phyloP scores from a whole-genome alignment of 2,329 filamentous ascomycete species.

The Colletotrichum paranaense region DNA sequence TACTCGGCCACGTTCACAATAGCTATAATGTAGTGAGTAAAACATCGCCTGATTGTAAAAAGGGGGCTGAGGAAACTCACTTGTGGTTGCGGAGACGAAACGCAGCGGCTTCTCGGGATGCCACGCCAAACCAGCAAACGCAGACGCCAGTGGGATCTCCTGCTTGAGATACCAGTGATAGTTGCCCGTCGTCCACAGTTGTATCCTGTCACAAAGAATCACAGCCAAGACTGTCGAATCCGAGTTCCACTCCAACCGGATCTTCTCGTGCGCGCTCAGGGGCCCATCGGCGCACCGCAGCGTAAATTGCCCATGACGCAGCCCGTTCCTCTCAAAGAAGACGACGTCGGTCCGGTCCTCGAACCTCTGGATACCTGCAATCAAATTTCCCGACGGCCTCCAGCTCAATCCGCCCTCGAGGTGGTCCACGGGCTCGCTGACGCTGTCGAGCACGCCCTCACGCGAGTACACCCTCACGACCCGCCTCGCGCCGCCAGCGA shows the following conservation, averaged over 20 bases:
- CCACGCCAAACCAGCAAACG: conserved; percentile 68
- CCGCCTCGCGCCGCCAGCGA: conserved; percentile 77
- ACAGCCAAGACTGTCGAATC: conserved; percentile 93
- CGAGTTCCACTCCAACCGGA: conserved; percentile 85
- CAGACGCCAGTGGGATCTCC: conserved; percentile 68
- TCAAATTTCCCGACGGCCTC: conserved; percentile 89
- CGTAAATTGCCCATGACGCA: conserved; percentile 95
- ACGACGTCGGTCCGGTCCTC: conserved; percentile 80
- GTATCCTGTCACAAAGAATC: conserved; percentile 77
- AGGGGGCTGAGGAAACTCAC: conserved; percentile 47
- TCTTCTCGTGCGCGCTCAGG: conserved; percentile 63
- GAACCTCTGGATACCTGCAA: conserved; percentile 86
- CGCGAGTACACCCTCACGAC: conserved; percentile 91
- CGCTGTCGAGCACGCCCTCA: conserved; percentile 90
- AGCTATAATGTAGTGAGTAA: conserved; percentile 45
- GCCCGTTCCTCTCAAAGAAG: conserved; percentile 97
- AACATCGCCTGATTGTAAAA: background rate
- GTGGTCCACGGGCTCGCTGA: conserved; percentile 93
- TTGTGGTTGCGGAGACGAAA: conserved; percentile 65
- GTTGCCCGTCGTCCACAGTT: conserved; percentile 97
- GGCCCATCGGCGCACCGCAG: conserved; percentile 74
- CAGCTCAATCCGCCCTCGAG: conserved; percentile 91
- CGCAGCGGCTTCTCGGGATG: conserved; percentile 86
- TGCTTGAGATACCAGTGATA: conserved; percentile 99
- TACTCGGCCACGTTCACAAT: conserved; percentile 72